Evolutionary conservation across 129 eudicot species (phyloP), one percentile per base, ranked within the genome.

Genomic region (Saposhnikovia divaricata): DNA sequence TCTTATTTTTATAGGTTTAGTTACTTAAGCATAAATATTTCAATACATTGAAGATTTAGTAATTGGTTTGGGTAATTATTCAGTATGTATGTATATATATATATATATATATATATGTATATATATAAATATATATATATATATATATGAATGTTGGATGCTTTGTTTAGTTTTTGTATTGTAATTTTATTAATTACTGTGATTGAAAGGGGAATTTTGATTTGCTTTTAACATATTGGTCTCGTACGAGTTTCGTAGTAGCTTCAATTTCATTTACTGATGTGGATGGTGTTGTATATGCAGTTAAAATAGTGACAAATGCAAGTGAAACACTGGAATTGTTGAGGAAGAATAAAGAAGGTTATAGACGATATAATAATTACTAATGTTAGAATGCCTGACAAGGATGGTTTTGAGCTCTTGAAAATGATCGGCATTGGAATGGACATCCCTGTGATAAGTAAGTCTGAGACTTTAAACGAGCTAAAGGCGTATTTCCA

Each of bases 401-500:
- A 78, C 28, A 72, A 82, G 83, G 81, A 85, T 70, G 85, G 85
- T 5, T 82, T 85, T 28, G 46, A 79, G 59, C 83, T 85, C 6
- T 46, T 85, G n/a, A 78, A 61, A 45, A 38, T 74, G 4, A 68
- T 85, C 21, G 51, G 74, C 18, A 74, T 65, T n/a, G 78, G 78
- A 72, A 65, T 74, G 63, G 83, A 78, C 44, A 50, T 75, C 61
- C 88, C 88, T 14, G 85, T 85, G 0, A 81, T 85, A 61, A 81
- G 88, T 85, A 79, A 81, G 57, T 72, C 38, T 0, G 4, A 50
- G 57, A 45, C 34, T 19, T 10, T 72, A n/a, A 25, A 34, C 37
- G 80, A 68, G 25, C 39, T 43, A 9, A 21, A 23, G 14, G 74
- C 8, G 16, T 10, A 5, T 38, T 72, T 45, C 50, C 42, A 46